Percentiles rank a stretch among this genome's conserved stretches.
These are phyloP conservation scores for Mycena filopes DNA, from an alignment of 768 basidiomycete species.

Conservation along the genomic window DNA sequence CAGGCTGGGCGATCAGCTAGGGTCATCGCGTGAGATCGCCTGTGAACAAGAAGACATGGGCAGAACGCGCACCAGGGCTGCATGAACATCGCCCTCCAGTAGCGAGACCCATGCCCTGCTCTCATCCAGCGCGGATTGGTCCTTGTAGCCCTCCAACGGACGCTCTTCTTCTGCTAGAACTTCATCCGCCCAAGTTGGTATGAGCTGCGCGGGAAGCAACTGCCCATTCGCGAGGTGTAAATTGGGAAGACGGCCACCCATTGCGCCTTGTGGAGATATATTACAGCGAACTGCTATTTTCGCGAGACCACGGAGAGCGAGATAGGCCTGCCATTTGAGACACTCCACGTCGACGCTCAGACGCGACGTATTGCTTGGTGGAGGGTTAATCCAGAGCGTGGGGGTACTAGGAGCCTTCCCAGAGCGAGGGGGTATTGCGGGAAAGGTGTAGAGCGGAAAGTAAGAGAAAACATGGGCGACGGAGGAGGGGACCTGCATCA, in stretches of 20 bases:
- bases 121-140: conserved; percentile 71
- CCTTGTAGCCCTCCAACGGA: conserved; percentile 74
- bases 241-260: conserved; percentile 76
- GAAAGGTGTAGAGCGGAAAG: conserved; percentile 70
- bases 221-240: conserved; percentile 69
- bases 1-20: conserved; percentile 63
- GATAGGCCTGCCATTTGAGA: conserved; percentile 90
- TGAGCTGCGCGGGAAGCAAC: conserved; percentile 72
- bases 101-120: conserved; percentile 86
- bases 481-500: conserved; percentile 46
- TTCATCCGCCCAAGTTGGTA: conserved; percentile 80
- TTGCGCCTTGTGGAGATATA: conserved; percentile 73
- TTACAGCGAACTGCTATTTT: conserved; percentile 72
- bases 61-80: conserved; percentile 67
- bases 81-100: conserved; percentile 81
- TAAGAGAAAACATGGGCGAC: conserved; percentile 59
- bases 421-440: conserved; percentile 47
- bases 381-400: conserved; percentile 78
- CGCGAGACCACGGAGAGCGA: conserved; percentile 71
- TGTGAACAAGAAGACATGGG: conserved; percentile 1
- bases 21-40: neutral
- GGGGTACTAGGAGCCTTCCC: conserved; percentile 39
- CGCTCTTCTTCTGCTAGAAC: conserved; percentile 54
- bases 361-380: conserved; percentile 41
- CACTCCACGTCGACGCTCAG: conserved; percentile 87